Percentiles rank a stretch among this genome's conserved stretches.
Conservation (phyloP, 2,329 filamentous ascomycete species). For the Penicillium brevicompactum region DNA sequence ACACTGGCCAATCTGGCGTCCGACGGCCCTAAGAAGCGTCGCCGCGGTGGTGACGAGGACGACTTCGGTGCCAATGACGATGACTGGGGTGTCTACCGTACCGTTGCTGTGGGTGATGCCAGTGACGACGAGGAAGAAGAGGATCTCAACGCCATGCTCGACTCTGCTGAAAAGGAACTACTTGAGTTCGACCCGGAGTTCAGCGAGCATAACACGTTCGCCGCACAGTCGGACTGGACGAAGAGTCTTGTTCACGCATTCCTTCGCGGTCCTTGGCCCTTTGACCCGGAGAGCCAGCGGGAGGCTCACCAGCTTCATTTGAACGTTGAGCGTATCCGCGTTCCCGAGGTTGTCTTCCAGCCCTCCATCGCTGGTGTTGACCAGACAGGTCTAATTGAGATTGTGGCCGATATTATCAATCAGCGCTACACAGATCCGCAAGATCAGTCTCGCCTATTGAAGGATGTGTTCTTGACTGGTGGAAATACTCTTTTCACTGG, state of each 20-base stretch:
- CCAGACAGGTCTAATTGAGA: slow-evolving; percentile 90
- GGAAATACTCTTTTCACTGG: slow-evolving; percentile 84
- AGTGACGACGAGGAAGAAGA: slow-evolving; percentile 92
- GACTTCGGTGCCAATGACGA: slow-evolving; percentile 96
- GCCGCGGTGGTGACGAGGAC: slow-evolving; percentile 88
- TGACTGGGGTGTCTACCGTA: slow-evolving; percentile 96
- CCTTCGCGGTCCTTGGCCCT: slow-evolving; percentile 81
- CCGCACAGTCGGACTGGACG: slow-evolving; percentile 93
- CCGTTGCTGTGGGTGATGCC: slow-evolving; percentile 77
- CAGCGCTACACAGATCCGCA: slow-evolving; percentile 67
- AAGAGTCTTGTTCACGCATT: slow-evolving; percentile 90
- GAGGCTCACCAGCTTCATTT: slow-evolving; percentile 88
- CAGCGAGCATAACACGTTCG: slow-evolving; percentile 87
- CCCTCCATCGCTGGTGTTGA: slow-evolving; percentile 89
- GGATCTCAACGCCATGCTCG: slow-evolving; percentile 74
- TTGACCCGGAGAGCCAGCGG: slow-evolving; percentile 75
- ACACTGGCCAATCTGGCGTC: slow-evolving; percentile 93
- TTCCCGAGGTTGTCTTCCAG: slow-evolving; percentile 91
- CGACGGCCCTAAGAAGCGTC: slow-evolving; percentile 80
- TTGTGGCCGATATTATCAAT: slow-evolving; percentile 83
- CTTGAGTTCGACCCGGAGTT: slow-evolving; percentile 85
- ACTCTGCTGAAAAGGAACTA: slow-evolving; percentile 78
- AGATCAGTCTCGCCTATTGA: slow-evolving; percentile 70
- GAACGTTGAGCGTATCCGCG: slow-evolving; percentile 93
- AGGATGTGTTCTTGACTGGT: slow-evolving; percentile 92